Base-by-base conservation (phyloP, 2,329 filamentous ascomycete species). In the Exophiala phaeomuriformis region DNA sequence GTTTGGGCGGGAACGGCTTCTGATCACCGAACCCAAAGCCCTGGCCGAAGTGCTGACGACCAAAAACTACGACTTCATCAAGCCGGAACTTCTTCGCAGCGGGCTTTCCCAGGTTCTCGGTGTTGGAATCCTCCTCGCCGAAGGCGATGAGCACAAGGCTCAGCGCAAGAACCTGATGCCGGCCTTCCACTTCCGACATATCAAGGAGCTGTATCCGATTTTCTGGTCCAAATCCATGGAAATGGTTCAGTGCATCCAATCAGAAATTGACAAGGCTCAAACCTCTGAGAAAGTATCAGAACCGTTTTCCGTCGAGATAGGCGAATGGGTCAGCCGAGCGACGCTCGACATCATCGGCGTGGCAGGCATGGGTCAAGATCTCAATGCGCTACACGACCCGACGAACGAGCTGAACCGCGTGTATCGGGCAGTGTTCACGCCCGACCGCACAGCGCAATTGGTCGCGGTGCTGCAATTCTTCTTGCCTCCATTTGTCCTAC, bases 81-180 rank as follows among this genome's bases (percentile, higher is more conserved):
- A 88, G 65, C 84, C 85, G 0, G 49, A 62, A 1, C 64, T 75
- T 28, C 61, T 87, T 31, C 72, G 65, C 10, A 46, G 57, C 9
- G 64, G 64, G 5, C 58, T 77, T 30, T 63, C 62, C 3, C 67
- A 65, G 27, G 51, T 74, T 4, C 61, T 72, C 1, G 74, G 74
- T 1, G 61, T 71, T 47, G 73, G 74, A 0, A 33, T 76, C 7
- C 71, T 96, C 36, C 73, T 96, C 7, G 86, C 88, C 1, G 90
- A 96, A 69, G 90, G 90, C n/a, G 87, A 94, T 8, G 87, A 90
- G 64, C 91, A 96, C 69, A 93, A 86, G 72, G 60, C 58, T 27
- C 86, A 90, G 71, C 79, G 90, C 44, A 90, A 86, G 67, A 83
- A 85, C 53, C 78, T 95, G 12, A 81, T 85, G 72, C 89, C 89